Base-by-base conservation (phyloP, 148 eudicot species). In the Pharnaceum exiguum region DNA sequence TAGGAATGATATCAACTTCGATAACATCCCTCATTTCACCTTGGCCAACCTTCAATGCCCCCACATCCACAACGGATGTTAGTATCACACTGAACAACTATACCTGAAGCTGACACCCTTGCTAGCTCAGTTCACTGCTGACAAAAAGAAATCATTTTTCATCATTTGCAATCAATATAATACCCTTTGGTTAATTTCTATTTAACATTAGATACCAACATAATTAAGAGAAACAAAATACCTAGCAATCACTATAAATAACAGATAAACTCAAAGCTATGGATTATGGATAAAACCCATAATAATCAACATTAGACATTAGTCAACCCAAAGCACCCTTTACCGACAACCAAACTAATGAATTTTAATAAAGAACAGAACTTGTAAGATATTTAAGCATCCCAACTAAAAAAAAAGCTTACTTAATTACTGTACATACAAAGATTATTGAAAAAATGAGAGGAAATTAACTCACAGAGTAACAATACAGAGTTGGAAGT, bases 1-100 rank as follows among this genome's bases (percentile, higher is more conserved):
- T 28, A 82, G 54, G 67, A 75, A 70, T 63, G 72, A 72, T 67
- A 82, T 82, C 66, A 82, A 70, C 75, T 47, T 72, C 69, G 82
- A 74, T 74, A 81, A 62, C 86, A 81, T 81, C 79, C 78, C 82
- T 82, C 87, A 82, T 82, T 74, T 78, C 85, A 68, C 70, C 79
- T 46, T 48, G 62, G 66, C 63, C 71, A 55, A 74, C 75, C 73
- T 53, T 61, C 47, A 45, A 60, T 73, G 68, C 67, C 69, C 69
- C 73, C 76, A 76, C 87, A 79, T 82, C 78, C 75, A 45, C 49
- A 62, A 66, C 19, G 77, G 75, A 75, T 77, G 75, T 68, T 57
- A 33, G 38, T 44, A 48, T 16, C 65, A 24, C 48, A 45, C 54
- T 38, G 18, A 39, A 2, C 46, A 24, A 39, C 1, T n/a, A n/a